Evolutionary conservation across 768 basidiomycete species (phyloP).

Genomic region (Leccinellum rugosiceps): DNA sequence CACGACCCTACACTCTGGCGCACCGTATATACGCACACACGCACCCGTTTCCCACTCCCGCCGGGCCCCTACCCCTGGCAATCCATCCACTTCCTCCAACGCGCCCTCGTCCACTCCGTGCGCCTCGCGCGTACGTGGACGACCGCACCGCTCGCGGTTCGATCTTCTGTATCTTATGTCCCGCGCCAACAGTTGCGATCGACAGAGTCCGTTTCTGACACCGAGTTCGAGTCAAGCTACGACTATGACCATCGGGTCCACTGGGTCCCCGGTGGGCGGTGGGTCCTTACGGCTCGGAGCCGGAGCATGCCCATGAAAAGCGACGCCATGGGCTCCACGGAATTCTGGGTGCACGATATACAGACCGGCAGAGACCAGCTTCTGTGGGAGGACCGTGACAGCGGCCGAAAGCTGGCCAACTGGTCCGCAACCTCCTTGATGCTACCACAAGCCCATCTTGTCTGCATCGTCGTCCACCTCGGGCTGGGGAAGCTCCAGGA

Average conservation of each 20-base stretch:
- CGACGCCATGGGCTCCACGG: neutral
- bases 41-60: slow-evolving; percentile 10
- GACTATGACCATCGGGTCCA: slow-evolving; percentile 3
- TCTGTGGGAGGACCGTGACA: slow-evolving; percentile 17
- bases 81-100: slow-evolving; percentile 15
- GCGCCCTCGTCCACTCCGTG: slow-evolving; percentile 14
- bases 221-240: neutral
- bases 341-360: slow-evolving; percentile 4
- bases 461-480: slow-evolving; percentile 16
- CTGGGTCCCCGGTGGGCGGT: slow-evolving; percentile 17
- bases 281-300: slow-evolving; percentile 10
- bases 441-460: slow-evolving; percentile 7
- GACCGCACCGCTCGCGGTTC: slow-evolving; percentile 7
- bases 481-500: slow-evolving; percentile 4
- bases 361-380: slow-evolving; percentile 12
- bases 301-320: neutral
- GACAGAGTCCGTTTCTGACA: neutral
- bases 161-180: neutral
- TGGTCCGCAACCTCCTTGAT: slow-evolving; percentile 14
- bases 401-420: neutral
- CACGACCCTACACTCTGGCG: slow-evolving; percentile 14
- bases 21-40: slow-evolving; percentile 3
- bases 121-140: slow-evolving; percentile 15
- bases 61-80: slow-evolving; percentile 22
- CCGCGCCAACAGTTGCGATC: neutral